Base-by-base conservation (phyloP, 768 basidiomycete species). In the Mycena albidolilacea region DNA sequence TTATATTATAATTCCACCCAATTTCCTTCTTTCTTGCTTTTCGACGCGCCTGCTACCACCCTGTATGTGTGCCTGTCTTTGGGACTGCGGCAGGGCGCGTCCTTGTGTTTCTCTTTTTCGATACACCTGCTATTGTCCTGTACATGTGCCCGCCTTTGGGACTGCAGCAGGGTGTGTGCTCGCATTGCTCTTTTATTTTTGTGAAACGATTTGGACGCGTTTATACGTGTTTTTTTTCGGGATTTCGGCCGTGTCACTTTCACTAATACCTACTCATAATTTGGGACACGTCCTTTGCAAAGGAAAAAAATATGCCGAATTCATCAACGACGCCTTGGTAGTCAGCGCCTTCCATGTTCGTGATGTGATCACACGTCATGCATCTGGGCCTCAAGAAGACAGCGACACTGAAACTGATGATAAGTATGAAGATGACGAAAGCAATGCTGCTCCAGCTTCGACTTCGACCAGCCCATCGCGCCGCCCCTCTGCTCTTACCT, bases 11-110 rank as follows among this genome's bases (percentile, higher is more conserved):
- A 19, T 7, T 48, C 17, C 6, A 19, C 7, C 7, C 52, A 8
- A 10, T 35, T 12, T 14, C 54, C 5, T 11, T 55, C 8, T 1
- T 30, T 35, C 11, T 21, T 9, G 4, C 11, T 14, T 9, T 11
- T 30, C 54, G 9, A 30, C 14, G 3, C 23, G 21, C 23, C 4
- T 30, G 46, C 23, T 11, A 55, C 30, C 23, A 30, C 8, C 8
- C 35, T 54, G 11, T 61, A 67, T 6, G 67, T 50, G 67, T 39
- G 46, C 19, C 58, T 48, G 59, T 61, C 67, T 35, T 46, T 61
- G 67, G 60, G 35, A 50, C 59, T 60, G 60, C 67, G n/a, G 54
- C 30, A 55, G 11, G 9, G 54, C 14, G 54, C 30, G 23, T 35
- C 30, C 17, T 23, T 48, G 12, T 15, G 10, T 10, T 14, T 43